Evolutionary conservation across 805 yeast species (phyloP).

Genomic region (Candida verbasci): DNA sequence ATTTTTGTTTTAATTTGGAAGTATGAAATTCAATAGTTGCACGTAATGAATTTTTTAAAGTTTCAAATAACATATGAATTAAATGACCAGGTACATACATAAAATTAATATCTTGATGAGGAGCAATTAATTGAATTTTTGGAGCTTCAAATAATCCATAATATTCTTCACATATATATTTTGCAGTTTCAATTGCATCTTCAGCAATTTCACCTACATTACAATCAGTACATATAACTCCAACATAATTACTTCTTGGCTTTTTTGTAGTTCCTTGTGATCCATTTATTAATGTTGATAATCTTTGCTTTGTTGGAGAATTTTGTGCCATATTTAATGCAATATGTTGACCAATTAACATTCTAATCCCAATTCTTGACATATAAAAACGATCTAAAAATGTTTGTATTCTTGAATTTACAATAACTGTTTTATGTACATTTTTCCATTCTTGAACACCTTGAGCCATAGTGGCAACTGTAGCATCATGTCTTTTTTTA

Average conservation of each 20-base stretch:
- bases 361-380: conserved; percentile 88
- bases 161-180: conserved; percentile 87
- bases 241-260: conserved; percentile 62
- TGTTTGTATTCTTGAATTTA: conserved; percentile 71
- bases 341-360: conserved; percentile 92
- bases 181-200: conserved; percentile 86
- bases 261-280: conserved; percentile 9
- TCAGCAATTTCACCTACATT: conserved; percentile 78
- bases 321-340: conserved; percentile 70
- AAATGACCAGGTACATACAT: conserved; percentile 94
- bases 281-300: conserved; percentile 34
- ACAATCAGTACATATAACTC: conserved; percentile 82
- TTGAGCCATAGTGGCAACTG: conserved; percentile 86
- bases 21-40: conserved; percentile 85
- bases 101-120: conserved; percentile 65
- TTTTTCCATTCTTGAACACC: conserved; percentile 90
- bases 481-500: conserved; percentile 85
- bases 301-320: conserved; percentile 35
- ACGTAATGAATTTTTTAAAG: conserved; percentile 77
- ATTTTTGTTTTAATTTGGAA: conserved; percentile 38
- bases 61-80: conserved; percentile 87
- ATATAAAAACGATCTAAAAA: conserved; percentile 84
- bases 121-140: conserved; percentile 71
- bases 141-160: conserved; percentile 87
- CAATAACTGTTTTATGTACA: conserved; percentile 40